Evolutionary conservation across 305 asterid genomes (phyloP).

Genomic region (Plantago coronopus): DNA sequence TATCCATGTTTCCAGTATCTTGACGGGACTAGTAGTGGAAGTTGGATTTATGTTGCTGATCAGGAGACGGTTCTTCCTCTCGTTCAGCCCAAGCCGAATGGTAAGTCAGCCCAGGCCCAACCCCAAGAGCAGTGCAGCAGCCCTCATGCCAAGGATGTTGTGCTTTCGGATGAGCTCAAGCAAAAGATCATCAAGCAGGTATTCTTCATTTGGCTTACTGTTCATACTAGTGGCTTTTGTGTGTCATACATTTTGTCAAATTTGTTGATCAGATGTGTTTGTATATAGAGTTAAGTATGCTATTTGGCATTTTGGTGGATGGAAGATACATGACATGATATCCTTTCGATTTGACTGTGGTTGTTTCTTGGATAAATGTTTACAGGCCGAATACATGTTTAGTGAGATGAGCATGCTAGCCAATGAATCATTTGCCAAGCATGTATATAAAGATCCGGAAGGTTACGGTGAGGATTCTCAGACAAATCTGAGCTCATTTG

Average conservation of each 20-base stretch:
- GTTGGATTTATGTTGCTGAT: constrained; percentile 59
- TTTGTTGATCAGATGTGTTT: no score
- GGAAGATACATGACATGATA: no score
- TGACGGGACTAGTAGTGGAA: constrained; percentile 38
- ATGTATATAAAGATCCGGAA: constrained; percentile 55
- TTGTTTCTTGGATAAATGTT: background rate
- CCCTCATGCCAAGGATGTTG: constrained; percentile 22
- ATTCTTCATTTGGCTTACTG: background rate
- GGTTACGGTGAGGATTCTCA: constrained; percentile 51
- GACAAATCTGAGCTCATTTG: background rate
- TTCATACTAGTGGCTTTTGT: no score
- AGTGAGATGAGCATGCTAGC: constrained; percentile 75
- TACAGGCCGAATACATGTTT: constrained; percentile 71
- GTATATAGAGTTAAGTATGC: no score
- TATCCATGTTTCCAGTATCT: constrained; percentile 59
- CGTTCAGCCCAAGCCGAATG: constrained; percentile 29
- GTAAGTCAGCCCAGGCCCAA: background rate
- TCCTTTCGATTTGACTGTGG: background rate
- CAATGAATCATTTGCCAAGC: constrained; percentile 65
- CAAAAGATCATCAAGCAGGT: constrained; percentile 64
- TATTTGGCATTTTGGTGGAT: background rate
- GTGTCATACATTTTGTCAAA: background rate
- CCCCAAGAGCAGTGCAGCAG: constrained; percentile 13
- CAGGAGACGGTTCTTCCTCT: constrained; percentile 43
- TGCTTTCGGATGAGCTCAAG: constrained; percentile 47